Base-by-base conservation (phyloP, 345 rosid species). In the Firmiana major region DNA sequence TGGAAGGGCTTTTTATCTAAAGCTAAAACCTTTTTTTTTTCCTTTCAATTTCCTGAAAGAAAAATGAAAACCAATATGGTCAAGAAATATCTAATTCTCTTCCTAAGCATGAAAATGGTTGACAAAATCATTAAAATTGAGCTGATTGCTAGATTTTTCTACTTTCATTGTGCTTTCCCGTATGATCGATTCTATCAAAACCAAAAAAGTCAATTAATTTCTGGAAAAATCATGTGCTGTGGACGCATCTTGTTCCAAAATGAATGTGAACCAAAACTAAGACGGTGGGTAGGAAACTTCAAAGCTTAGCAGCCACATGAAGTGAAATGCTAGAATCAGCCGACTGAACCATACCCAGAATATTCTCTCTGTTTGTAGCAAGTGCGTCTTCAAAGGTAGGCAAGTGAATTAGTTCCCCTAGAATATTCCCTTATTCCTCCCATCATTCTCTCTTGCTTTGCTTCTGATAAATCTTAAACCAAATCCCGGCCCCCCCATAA, bases 361-460 rank as follows among this genome's bases (percentile, higher is more conserved):
- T 68, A 68, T 45, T 45, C 72, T 24, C 24, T 46, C 36, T 45
- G 38, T 43, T 45, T 22, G 34, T 24, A 22, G 72, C 72, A 45
- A 43, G 2, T 46, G 24, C 46, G 46, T 63, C 17, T 7, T 31
- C 11, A 62, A 63, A 17, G 68, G 46, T 36, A 26, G 46, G 24
- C 22, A 7, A 63, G 28, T 24, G n/a, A 45, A 12, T 60, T 28
- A 28, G 34, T 24, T 45, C 72, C 69, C 34, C n/a, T 24, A 26
- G 72, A 45, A 68, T 68, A 68, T 68, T 68, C 72, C 36, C 38
- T 43, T 68, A 68, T 68, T 43, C 72, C 55, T n/a, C n/a, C n/a
- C n/a, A n/a, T n/a, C n/a, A n/a, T n/a, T n/a, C n/a, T n/a, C n/a
- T n/a, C n/a, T n/a, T n/a, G n/a, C n/a, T n/a, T n/a, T n/a, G n/a